Base-by-base conservation (phyloP, 2,329 filamentous ascomycete genomes). In the Penicillium sumatraense region DNA sequence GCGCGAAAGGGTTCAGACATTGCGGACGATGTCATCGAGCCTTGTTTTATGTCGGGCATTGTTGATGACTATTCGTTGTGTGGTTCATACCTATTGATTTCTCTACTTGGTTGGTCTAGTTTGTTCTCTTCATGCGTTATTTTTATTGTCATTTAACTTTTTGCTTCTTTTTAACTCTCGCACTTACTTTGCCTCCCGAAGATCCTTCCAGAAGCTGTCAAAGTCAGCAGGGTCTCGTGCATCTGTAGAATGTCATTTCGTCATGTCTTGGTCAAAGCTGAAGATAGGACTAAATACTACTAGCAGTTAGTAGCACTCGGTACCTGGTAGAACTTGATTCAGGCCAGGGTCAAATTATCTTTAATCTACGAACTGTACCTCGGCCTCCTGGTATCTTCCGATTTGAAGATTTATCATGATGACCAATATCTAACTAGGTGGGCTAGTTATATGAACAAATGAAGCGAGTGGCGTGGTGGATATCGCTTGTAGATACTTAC, bases 141-240 rank as follows among this genome's bases (percentile, higher is more conserved):
- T 36, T 10, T 36, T 16, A 5, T n/a, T n/a, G n/a, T n/a, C n/a
- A 13, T 3, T 5, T 38, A 4, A 38, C 35, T 38, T 38, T 7
- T 38, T 33, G 31, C n/a, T 38, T 20, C 16, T 20, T 38, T 38
- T 36, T 36, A 8, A 14, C 29, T 33, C n/a, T 29, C 11, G 26
- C n/a, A n/a, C n/a, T 14, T 13, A 16, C 38, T 41, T 41, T 41
- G 9, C 7, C 38, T 41, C 13, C 38, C 13, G 40, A 44, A 16
- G 40, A 44, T 44, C 40, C 40, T 44, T 44, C 40, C 40, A 44
- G 40, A 44, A 44, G 40, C 40, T 29, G n/a, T 29, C 11, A 10
- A 44, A 44, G 24, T 16, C 40, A 44, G 23, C 23, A 44, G 21
- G 38, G 5, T 20, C 23, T n/a, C n/a, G 40, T 44, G 40, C 40